Base-by-base conservation (phyloP, 306 rosid species). In the Abrus pulchellus region DNA sequence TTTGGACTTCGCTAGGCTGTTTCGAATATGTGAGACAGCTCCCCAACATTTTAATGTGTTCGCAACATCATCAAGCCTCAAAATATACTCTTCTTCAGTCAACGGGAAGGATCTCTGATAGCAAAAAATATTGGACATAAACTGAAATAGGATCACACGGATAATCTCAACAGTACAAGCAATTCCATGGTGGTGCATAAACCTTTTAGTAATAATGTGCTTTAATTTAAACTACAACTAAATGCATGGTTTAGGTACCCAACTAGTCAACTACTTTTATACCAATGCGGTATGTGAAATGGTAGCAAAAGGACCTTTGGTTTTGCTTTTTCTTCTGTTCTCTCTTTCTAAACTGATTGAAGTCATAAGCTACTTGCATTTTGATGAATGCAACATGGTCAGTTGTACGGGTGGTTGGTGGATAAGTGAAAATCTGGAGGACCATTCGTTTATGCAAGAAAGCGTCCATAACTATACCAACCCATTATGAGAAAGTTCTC, bases 21-120 rank as follows among this genome's bases (percentile, higher is more conserved):
- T 95, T 66, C 97, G 87, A 76, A 95, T 90, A 79, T 95, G 98
- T n/a, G 99, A 90, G 77, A 95, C 99, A 82, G 99, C 99, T 84
- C 99, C 99, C 99, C 98, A 95, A 79, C 98, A 95, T 81, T 87
- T 95, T 80, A 95, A 87, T 29, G 86, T 86, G 88, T 95, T 93
- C 40, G 97, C 98, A 76, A 95, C 90, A 47, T 92, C 94, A 72
- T 95, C 98, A 33, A 95, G 99, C 88, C 99, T 92, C 90, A 89
- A 33, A 74, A 95, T 89, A 75, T 95, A 95, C 88, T 95, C 99
- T 87, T 95, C 99, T 89, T 95, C 99, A 28, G 97, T 90, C 83
- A 95, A 79, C 20, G 99, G 99, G 80, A 95, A 95, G 13, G 99
- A 95, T 85, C 94, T 93, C 99, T 91, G 62, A 30, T 34, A 83